Evolutionary conservation across 805 yeast genomes (phyloP), one percentile per base, ranked within the genome.

Genomic region (Candida endomychidarum): DNA sequence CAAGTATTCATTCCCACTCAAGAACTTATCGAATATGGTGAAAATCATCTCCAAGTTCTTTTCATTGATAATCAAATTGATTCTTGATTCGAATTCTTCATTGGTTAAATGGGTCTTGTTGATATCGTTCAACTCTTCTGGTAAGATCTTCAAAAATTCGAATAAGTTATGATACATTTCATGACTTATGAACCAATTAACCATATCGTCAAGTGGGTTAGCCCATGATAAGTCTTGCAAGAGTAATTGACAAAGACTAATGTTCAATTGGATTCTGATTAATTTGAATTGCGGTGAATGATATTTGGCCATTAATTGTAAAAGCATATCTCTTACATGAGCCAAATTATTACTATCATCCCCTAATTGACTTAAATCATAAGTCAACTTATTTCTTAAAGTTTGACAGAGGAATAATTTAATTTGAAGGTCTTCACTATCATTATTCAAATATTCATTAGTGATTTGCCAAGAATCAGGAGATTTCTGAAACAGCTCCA

Each of bases 371-470:
- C 74, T 68, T 48, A 91, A 68, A 61, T 93, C 98, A 59, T 86
- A 90, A 9, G 86, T 84, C 37, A 88, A 76, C 56, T 83, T 90
- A 31, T 90, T 81, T 46, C 96, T 72, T 46, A 93, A 65, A 0
- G 99, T 93, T 59, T 95, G 99, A 0, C 97, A 84, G 11, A 91
- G 83, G 66, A 95, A 93, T 53, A 93, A 70, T 52, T 80, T 81
- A 37, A 84, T 64, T 54, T 62, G 21, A 48, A 49, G 4, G 54
- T 56, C 14, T 49, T 60, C 51, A 14, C 60, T 50, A 20, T 57
- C 57, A 25, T 50, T 50, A 18, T 51, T 49, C 22, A 89, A 70
- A 1, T 84, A 70, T 34, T 72, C 67, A 53, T 82, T 83, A 24
- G 81, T 72, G 1, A 78, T 54, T 21, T 73, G 69, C 99, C 99